These are phyloP conservation scores for Backusella morwellensis DNA, from an alignment of 192 early-diverging fungal genomes.

Conservation along the genomic window DNA sequence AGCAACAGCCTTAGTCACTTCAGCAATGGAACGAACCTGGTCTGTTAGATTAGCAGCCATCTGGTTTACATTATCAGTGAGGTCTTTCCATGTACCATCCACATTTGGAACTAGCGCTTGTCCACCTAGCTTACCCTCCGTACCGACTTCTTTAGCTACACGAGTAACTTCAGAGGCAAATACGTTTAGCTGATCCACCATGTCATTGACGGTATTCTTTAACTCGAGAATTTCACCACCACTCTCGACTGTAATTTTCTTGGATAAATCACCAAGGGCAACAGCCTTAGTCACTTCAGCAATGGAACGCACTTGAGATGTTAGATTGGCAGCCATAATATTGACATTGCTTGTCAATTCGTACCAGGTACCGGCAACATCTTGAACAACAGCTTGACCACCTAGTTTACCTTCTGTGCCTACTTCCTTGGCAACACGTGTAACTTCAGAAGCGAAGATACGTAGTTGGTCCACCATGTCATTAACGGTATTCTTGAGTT, in stretches of 20 bases:
- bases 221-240: slow-evolving; percentile 53
- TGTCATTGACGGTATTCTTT: slow-evolving; percentile 50
- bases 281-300: slow-evolving; percentile 51
- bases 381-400: too few relatives aligned
- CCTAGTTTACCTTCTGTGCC: too few relatives aligned
- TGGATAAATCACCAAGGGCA: slow-evolving; percentile 50
- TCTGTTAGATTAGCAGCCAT: slow-evolving; percentile 58
- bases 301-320: too few relatives aligned
- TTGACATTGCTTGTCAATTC: too few relatives aligned
- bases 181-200: slow-evolving; percentile 51
- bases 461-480: slow-evolving; percentile 58
- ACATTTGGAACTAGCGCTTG: slow-evolving; percentile 72
- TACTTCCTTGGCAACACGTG: too few relatives aligned
- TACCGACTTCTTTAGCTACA: slow-evolving; percentile 62
- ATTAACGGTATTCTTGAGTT: slow-evolving; percentile 67
- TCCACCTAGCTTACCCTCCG: slow-evolving; percentile 74
- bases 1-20: slow-evolving; percentile 54
- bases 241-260: slow-evolving; percentile 44
- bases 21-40: slow-evolving; percentile 59
- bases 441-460: too few relatives aligned
- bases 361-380: too few relatives aligned
- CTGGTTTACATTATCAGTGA: slow-evolving; percentile 68
- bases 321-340: too few relatives aligned
- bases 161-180: slow-evolving; percentile 51
- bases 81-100: slow-evolving; percentile 73